Base-by-base conservation (phyloP, 306 rosid genomes). In the Prinsepia uniflora region DNA sequence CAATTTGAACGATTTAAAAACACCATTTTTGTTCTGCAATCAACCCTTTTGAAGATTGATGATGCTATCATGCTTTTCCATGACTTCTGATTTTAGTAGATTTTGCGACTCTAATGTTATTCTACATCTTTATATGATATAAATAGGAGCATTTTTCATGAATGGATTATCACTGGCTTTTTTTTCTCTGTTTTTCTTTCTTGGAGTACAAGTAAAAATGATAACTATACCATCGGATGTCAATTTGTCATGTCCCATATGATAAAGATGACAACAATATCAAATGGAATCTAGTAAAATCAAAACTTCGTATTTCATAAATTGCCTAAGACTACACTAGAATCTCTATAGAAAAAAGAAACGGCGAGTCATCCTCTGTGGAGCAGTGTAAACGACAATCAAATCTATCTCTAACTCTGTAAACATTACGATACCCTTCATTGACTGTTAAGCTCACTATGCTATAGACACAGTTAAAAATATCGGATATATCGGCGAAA, bases 11-110 rank as follows among this genome's bases (percentile, higher is more conserved):
- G 83, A 71, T 70, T 73, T 15, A 60, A 24, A 48, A 79, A 58
- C 20, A 73, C 77, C 44, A 48, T 75, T 75, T 41, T 74, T 9
- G 81, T 87, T 58, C 78, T 94, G 46, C 85, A 80, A 52, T 80
- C 90, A 43, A 87, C 96, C 5, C 72, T 90, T 63, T 47, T 89
- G 89, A 89, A 89, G 78, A 92, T 94, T 44, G 97, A 89, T 36
- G 97, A 90, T 68, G 87, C 95, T 46, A 56, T 90, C 18, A 94
- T 90, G 98, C 97, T 87, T 80, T 94, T 94, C 86, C 95, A 87
- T 83, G 87, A 93, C 79, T 90, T 93, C 72, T 90, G 82, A 90
- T 44, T 42, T 63, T 14, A 58, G 64, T 1, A 56, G 14, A 52
- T 14, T 52, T 44, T 55, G 1, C 47, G 19, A 39, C 24, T 20